Evolutionary conservation across 2,329 filamentous ascomycete species (phyloP), one percentile per base, ranked within the genome.

Genomic region (Sporothrix brunneoviolacea): DNA sequence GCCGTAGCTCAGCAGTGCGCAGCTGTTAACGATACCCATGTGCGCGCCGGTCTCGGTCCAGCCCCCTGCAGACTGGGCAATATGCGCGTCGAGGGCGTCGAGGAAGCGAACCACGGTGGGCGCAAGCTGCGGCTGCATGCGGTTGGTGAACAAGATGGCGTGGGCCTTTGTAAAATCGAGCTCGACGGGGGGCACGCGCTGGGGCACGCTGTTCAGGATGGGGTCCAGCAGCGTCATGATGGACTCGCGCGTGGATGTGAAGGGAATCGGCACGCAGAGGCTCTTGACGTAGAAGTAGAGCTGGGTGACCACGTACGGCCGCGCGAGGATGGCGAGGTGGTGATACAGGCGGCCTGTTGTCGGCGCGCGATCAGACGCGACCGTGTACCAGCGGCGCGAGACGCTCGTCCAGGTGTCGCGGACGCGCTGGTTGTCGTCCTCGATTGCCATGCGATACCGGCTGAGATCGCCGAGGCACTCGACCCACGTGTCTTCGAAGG

Each of bases 381-480:
- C 86, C 3, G 79, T 83, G 57, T 94, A 96, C 93, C 91, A 97
- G 37, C 84, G 82, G 0, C 84, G 73, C 0, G 86, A 86, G 0
- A 95, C 87, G 0, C 77, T 76, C 0, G 86, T 87, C 91, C 91
- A 97, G 0, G 82, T 79, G 43, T 95, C 88, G 1, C 86, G 73
- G 50, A 91, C 86, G 2, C 77, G 68, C 18, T 86, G 74, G 55
- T 93, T 84, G 22, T 86, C 80, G 36, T 95, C 86, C 63, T 96
- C 91, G 39, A 96, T 90, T 0, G 90, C 89, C 90, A 96, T 96
- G 1, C 84, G 75, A 39, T 94, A 96, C 18, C 91, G 74, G 0
- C 84, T 86, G 0, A 97, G 68, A 61, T 97, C 91, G 0, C 91
- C 91, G 0, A 97, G 70, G 48, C 91, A 96, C 57, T 96, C 91